These are phyloP conservation scores for Cubamyces lactineus DNA, from an alignment of 768 basidiomycete genomes.

Conservation along the genomic window DNA sequence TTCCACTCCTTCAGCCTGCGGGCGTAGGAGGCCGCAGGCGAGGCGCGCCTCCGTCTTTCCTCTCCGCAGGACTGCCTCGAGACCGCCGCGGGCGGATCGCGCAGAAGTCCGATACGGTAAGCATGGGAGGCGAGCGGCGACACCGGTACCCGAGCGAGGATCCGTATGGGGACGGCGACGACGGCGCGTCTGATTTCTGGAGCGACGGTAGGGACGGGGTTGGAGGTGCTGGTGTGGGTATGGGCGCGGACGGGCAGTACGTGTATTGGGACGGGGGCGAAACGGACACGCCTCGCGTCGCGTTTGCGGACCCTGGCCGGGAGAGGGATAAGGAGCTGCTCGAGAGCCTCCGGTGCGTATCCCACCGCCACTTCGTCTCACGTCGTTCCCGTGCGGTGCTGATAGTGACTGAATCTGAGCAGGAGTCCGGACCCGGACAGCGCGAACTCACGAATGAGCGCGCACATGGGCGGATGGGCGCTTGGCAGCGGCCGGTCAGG, in stretches of 20 bases:
- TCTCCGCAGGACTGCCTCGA: slow-evolving; percentile 72
- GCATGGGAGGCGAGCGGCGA: neutral
- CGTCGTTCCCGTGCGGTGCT: too few relatives aligned
- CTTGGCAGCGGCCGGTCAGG: slow-evolving; percentile 58
- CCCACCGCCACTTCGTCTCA: slow-evolving; percentile 18
- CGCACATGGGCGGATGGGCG: slow-evolving; percentile 69
- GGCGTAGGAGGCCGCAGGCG: slow-evolving; percentile 26
- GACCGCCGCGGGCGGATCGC: slow-evolving; percentile 81
- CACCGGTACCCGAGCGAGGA: neutral
- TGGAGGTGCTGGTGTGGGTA: slow-evolving; percentile 32
- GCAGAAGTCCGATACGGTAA: slow-evolving; percentile 38
- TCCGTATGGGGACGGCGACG: slow-evolving; percentile 32
- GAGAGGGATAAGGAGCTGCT: slow-evolving; percentile 59
- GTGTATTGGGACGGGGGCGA: slow-evolving; percentile 41
- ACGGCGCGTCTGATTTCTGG: slow-evolving; percentile 7
- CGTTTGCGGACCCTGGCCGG: slow-evolving; percentile 42
- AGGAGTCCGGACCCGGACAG: slow-evolving; percentile 59
- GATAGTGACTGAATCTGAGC: neutral
- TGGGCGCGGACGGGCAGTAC: neutral
- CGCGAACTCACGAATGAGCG: slow-evolving; percentile 43
- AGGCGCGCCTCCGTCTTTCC: slow-evolving; percentile 61
- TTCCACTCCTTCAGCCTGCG: slow-evolving; percentile 3
- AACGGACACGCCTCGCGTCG: slow-evolving; percentile 57
- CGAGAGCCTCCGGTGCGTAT: slow-evolving; percentile 51
- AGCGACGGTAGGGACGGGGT: slow-evolving; percentile 7